Percentiles rank a stretch among this genome's conserved stretches.
These are phyloP conservation scores for Suillus plorans DNA, from an alignment of 768 basidiomycete genomes.

Conservation along the genomic window DNA sequence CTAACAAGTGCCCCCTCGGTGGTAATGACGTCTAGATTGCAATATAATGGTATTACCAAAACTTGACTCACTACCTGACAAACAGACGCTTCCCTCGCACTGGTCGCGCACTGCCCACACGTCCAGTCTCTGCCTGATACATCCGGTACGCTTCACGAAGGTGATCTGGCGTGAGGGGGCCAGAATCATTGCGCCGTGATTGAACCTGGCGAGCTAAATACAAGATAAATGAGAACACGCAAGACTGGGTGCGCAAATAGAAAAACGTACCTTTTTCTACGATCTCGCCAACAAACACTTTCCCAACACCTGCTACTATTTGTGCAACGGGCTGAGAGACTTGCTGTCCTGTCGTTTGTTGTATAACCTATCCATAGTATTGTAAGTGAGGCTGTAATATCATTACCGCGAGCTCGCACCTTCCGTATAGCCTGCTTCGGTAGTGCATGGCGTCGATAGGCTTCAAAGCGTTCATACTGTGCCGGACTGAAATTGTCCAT, in stretches of 20 bases:
- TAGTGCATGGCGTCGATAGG: conserved; percentile 79
- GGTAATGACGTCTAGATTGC: no score
- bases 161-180: conserved; percentile 85
- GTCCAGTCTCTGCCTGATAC: conserved; percentile 80
- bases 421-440: conserved; percentile 83
- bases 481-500: conserved; percentile 85
- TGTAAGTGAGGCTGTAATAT: neutral
- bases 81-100: conserved; percentile 72
- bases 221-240: neutral
- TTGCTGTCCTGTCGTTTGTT: conserved; percentile 76
- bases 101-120: conserved; percentile 76
- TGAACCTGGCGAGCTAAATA: conserved; percentile 73
- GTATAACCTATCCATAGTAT: conserved; percentile 60
- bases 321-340: conserved; percentile 87
- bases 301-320: conserved; percentile 85
- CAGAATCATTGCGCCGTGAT: conserved; percentile 64
- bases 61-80: conserved; percentile 28
- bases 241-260: neutral
- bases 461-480: conserved; percentile 89
- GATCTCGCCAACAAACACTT: conserved; percentile 92
- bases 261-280: conserved; percentile 70
- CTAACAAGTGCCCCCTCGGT: no score
- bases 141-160: conserved; percentile 84
- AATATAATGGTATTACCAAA: no score
- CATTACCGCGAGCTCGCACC: conserved; percentile 37